A percentile compares a stretch with the other conserved stretches of the same genome.
phyloP scores from a whole-genome alignment of 441 rosid genomes.

The Biscutella laevigata region DNA sequence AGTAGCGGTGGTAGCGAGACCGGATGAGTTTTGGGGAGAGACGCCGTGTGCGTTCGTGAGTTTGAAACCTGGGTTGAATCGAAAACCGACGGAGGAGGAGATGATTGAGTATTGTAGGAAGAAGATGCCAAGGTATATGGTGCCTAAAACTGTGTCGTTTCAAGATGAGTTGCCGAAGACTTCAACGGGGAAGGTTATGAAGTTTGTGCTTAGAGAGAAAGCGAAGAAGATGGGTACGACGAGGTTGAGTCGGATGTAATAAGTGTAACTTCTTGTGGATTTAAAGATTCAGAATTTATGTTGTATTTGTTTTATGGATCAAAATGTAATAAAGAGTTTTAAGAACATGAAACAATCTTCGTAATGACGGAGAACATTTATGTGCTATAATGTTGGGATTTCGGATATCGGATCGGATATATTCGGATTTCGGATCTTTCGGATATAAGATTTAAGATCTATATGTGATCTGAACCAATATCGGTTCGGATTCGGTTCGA shows the following conservation, averaged over 20 bases:
- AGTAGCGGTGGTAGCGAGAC: conserved; percentile 81
- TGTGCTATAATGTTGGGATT: too few relatives aligned
- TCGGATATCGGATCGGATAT: too few relatives aligned
- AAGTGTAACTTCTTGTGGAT: too few relatives aligned
- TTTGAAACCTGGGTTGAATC: conserved; percentile 26
- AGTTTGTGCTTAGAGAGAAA: conserved; percentile 46
- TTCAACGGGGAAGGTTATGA: conserved; percentile 70
- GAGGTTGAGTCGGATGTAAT: conserved; percentile 43
- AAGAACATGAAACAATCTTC: too few relatives aligned
- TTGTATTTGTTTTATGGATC: too few relatives aligned
- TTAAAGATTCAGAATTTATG: too few relatives aligned
- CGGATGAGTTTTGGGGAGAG: conserved; percentile 75
- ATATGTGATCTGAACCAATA: too few relatives aligned
- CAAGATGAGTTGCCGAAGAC: conserved; percentile 66
- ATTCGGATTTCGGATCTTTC: too few relatives aligned
- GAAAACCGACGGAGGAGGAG: conserved; percentile 40
- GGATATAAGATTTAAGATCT: too few relatives aligned
- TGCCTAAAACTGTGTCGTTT: conserved; percentile 66
- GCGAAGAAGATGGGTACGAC: conserved; percentile 46
- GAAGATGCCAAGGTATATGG: conserved; percentile 56
- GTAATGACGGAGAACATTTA: too few relatives aligned
- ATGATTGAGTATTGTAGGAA: conserved; percentile 49
- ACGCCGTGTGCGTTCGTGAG: conserved; percentile 72
- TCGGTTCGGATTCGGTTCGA: too few relatives aligned
- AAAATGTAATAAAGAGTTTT: too few relatives aligned